A percentile compares a stretch with the other conserved stretches of the same genome.
These are phyloP conservation scores for Microsporum canis DNA, from an alignment of 2,329 filamentous ascomycete genomes.

Conservation along the genomic window DNA sequence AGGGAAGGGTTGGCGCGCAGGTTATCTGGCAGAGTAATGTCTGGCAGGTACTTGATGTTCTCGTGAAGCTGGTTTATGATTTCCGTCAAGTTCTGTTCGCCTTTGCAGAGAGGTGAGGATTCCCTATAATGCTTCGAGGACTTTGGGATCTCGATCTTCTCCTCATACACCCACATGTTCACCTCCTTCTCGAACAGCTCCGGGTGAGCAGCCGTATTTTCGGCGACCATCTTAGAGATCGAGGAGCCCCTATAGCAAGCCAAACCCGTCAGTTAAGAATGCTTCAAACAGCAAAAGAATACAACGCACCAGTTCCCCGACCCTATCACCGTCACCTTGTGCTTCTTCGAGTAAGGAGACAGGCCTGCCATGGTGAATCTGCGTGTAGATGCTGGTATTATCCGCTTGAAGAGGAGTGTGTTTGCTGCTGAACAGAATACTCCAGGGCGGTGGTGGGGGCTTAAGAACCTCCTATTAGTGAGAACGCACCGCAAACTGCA, in stretches of 20 bases:
- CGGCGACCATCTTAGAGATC: conserved; percentile 91
- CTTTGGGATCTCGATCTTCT: conserved; percentile 64
- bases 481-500: background rate
- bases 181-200: conserved; percentile 78
- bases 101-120: conserved; percentile 44
- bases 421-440: background rate
- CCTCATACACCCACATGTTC: conserved; percentile 99
- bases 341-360: conserved; percentile 53
- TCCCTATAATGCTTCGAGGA: conserved; percentile 62
- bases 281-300: background rate
- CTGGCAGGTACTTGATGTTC: conserved; percentile 96
- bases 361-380: conserved; percentile 37
- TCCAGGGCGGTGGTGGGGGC: background rate
- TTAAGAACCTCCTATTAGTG: background rate
- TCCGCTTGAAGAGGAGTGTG: background rate
- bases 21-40: conserved; percentile 70
- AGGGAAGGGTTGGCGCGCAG: conserved; percentile 35
- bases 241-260: conserved; percentile 64
- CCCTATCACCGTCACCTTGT: conserved; percentile 88
- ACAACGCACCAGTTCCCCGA: conserved; percentile 83
- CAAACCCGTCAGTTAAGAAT: background rate
- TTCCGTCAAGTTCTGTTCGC: conserved; percentile 73
- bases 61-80: conserved; percentile 90
- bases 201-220: conserved; percentile 69
- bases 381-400: background rate